Evolutionary conservation across 2,329 filamentous ascomycete species (phyloP), one percentile per base, ranked within the genome.

Genomic region (Dryadomyces sulphureus): DNA sequence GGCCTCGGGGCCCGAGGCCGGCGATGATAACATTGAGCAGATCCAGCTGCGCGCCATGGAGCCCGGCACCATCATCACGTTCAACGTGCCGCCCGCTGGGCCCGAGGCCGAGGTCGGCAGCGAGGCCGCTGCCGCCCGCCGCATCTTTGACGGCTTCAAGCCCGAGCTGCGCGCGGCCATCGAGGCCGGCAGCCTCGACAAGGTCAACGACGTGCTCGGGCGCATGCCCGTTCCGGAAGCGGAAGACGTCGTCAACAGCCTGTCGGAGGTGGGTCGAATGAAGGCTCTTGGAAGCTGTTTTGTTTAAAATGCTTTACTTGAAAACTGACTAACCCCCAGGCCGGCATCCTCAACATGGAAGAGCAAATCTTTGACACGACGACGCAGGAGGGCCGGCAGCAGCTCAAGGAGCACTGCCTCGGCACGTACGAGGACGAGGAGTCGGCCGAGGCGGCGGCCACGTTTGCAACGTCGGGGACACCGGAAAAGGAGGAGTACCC

Each of bases 31-130:
- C 19, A 83, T 94, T 9, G 92, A 98, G 67, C 90, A 95, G 63
- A 98, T 98, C 54, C 93, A 98, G 64, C 73, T 98, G 41, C 92
- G 98, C 60, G 90, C 92, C 14, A 89, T 98, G 11, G 88, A 95
- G 61, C 90, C 90, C 0, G 84, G 83, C 41, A 95, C 90, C 3
- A 81, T 84, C 50, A 95, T 98, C 61, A 84, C 85, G 59, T 95
- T 96, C 62, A 76, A 67, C 46, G 81, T 94, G 35, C 90, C 92
- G 12, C 70, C 82, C 0, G 69, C 71, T 36, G 70, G 76, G 20
- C 82, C 82, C 1, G 69, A 71, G 35, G 70, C 77, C 21, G 83
- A 79, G 55, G 71, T 78, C 21, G 79, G 89, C 45, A 73, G 76
- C 1, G 78, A 73, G 45, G 72, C 72, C 45, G 70, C 79, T 51